A percentile compares a stretch with the other conserved stretches of the same genome.
phyloP scores from a whole-genome alignment of 176 grass and related monocot species.

The Triticum timopheevii region DNA sequence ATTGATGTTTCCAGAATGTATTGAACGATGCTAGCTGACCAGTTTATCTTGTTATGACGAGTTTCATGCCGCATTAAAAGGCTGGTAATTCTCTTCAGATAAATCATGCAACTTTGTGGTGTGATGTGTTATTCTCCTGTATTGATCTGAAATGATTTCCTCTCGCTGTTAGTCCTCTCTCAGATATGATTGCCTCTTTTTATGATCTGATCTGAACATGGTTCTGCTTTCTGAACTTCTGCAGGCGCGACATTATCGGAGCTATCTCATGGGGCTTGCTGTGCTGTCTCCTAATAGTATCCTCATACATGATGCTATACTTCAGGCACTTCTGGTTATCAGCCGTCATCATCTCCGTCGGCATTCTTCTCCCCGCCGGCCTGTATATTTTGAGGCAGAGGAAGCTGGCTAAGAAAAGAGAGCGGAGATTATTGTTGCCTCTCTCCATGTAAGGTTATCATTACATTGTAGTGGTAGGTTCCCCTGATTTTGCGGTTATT shows the following conservation, averaged over 20 bases:
- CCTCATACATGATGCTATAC: slow-evolving; percentile 81
- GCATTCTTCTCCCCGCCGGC: slow-evolving; percentile 75
- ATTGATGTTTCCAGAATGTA: background rate
- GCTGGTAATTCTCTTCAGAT: background rate
- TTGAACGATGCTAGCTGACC: background rate
- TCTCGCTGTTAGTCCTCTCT: background rate
- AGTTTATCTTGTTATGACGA: background rate
- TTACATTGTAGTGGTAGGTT: slow-evolving; percentile 33
- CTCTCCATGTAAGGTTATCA: slow-evolving; percentile 79
- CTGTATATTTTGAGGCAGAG: slow-evolving; percentile 88
- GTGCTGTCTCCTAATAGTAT: slow-evolving; percentile 88
- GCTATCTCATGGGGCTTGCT: slow-evolving; percentile 86
- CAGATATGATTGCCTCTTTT: slow-evolving; percentile 1
- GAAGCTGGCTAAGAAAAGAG: slow-evolving; percentile 88
- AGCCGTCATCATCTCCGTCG: slow-evolving; percentile 75
- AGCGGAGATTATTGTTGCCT: slow-evolving; percentile 87
- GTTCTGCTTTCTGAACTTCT: slow-evolving; percentile 36
- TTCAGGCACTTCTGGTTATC: slow-evolving; percentile 91
- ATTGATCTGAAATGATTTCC: background rate
- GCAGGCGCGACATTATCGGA: slow-evolving; percentile 79
- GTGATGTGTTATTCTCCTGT: background rate
- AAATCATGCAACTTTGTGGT: background rate
- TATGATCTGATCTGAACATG: slow-evolving; percentile 14
- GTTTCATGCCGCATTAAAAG: background rate
- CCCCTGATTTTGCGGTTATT: slow-evolving; percentile 36